Base-by-base conservation (phyloP, 202 grass and related monocot genomes). In the Setaria viridis region DNA sequence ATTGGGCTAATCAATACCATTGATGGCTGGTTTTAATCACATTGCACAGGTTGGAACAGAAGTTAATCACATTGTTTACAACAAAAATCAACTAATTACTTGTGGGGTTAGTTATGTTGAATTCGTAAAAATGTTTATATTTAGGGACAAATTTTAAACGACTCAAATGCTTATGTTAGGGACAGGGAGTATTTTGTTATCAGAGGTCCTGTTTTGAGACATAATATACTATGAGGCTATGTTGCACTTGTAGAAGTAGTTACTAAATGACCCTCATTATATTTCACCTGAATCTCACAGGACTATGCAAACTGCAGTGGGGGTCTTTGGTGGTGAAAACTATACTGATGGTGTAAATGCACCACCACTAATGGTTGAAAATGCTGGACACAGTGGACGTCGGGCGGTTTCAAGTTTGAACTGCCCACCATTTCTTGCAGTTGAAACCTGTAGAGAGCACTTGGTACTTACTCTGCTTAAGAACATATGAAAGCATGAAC, bases 251-350 rank as follows among this genome's bases (percentile, higher is more conserved):
- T 72, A 0, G 53, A 6, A 50, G 29, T 39, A 53, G 58, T 49
- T 70, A 73, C 34, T 79, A 60, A 45, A 80, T 83, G 34, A 80
- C 11, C 2, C 57, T 89, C 56, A 51, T 67, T 78, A 33, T 90
- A 76, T 80, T 62, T 74, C 14, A 85, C 62, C 10, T 69, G 14
- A 43, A 83, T 86, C 8, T 79, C 39, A 81, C 88, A 99, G 97
- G 85, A 96, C 97, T 77, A 96, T 99, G 90, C 93, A 99, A 91
- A 99, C 97, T 53, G 93, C 97, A 84, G 97, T 88, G 0, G 97
- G 97, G 20, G 97, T 99, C 50, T 99, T 99, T 85, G 97, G 97
- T 62, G 93, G 97, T 77, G 93, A 92, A 71, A 88, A 73, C 73
- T 93, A 59, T 91, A 83, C 25, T 85, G 80, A 92, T 87, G 93